A percentile compares a stretch with the other conserved stretches of the same genome.
Evolutionary conservation across 805 yeast genomes (phyloP).

Genomic region (Dipodascopsis uninucleata): DNA sequence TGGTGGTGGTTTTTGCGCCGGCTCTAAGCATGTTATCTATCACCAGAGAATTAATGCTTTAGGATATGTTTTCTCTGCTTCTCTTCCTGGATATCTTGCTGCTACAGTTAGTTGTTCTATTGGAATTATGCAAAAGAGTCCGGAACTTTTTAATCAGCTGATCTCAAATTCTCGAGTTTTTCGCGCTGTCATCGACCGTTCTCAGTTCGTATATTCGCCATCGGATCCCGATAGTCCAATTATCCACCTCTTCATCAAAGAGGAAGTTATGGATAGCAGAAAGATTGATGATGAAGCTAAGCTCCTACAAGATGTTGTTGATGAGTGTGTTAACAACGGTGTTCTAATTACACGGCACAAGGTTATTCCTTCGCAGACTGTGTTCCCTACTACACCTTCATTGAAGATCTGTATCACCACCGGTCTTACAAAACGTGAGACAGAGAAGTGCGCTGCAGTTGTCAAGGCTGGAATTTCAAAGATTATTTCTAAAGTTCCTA

Average conservation of each 20-base stretch:
- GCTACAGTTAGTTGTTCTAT: conserved; percentile 56
- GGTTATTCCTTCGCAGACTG: conserved; percentile 66
- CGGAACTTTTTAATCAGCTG: conserved; percentile 32
- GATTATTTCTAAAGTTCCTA: conserved; percentile 25
- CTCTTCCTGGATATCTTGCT: conserved; percentile 89
- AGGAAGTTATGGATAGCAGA: conserved; percentile 37
- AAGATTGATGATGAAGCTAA: conserved; percentile 48
- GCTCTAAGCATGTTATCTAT: conserved; percentile 73
- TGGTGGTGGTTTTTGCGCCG: conserved; percentile 93
- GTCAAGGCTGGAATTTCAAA: conserved; percentile 28
- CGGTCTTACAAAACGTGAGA: conserved; percentile 45
- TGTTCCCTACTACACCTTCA: conserved; percentile 63
- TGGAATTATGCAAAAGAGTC: conserved; percentile 43
- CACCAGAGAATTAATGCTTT: conserved; percentile 88
- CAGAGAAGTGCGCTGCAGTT: conserved; percentile 41
- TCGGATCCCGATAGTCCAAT: conserved; percentile 53
- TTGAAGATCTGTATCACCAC: conserved; percentile 51
- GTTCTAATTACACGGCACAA: conserved; percentile 65
- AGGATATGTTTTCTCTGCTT: conserved; percentile 91
- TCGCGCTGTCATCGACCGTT: conserved; percentile 39
- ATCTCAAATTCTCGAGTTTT: conserved; percentile 43
- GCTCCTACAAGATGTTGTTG: conserved; percentile 62
- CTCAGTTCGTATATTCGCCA: conserved; percentile 19
- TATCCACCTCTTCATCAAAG: conserved; percentile 59
- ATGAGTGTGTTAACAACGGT: conserved; percentile 48